Base-by-base conservation (phyloP, 2,329 filamentous ascomycete genomes). In the Fonsecaea pedrosoi region DNA sequence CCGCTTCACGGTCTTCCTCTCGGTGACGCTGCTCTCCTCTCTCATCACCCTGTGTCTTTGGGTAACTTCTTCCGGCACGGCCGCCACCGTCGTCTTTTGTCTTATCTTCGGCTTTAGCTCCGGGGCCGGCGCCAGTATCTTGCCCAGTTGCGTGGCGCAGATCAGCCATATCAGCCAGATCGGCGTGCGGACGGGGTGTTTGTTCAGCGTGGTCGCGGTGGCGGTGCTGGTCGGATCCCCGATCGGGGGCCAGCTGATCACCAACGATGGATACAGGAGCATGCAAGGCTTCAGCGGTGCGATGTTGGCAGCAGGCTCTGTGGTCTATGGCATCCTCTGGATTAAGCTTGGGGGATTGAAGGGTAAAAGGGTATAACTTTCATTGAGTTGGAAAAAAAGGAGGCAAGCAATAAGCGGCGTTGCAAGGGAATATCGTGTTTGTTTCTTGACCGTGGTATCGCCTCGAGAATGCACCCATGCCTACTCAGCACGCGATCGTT, bases 161-260 rank as follows among this genome's bases (percentile, higher is more conserved):
- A 90, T 93, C 69, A 88, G 86, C 1, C 88, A 91, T 58, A 84
- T 92, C 35, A 82, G 86, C 18, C 83, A 91, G 75, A 88, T 93
- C 38, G 91, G 91, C 13, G 85, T 89, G 2, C 82, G 90, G 6
- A 87, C 84, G 2, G 91, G 91, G 0, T 84, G 85, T 0, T 81
- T 87, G 32, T 90, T 90, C 74, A 83, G 86, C n/a, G 75, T 88
- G 60, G 82, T 88, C 62, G 84, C 87, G 1, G 78, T 92, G 35
- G 89, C 87, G 1, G 88, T 87, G 1, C 78, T 94, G 56, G 86
- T 87, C 0, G 88, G 89, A 0, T 87, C 83, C 54, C 90, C 90
- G 0, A 89, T 92, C 70, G 89, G 83, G 2, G 89, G 89, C 4
- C 87, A 86, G 10, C 81, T 90, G 32, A 80, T 90, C 4, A 73